Evolutionary conservation across 2,329 filamentous ascomycete genomes (phyloP), one percentile per base, ranked within the genome.

Genomic region (Colletotrichum somersetense): DNA sequence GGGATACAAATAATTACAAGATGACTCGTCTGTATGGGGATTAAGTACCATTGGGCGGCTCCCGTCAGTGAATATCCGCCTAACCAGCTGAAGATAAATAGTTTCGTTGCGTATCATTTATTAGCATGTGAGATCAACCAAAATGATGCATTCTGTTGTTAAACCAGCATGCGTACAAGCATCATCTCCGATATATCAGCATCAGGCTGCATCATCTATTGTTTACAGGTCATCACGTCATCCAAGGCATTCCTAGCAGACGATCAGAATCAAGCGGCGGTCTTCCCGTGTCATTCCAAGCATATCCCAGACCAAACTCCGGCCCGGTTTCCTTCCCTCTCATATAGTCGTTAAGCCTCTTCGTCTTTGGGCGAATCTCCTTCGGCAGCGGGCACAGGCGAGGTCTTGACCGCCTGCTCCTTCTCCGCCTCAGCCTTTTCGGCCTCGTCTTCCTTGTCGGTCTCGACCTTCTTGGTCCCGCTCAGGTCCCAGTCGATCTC

Each of bases 401-500:
- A 73, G 26, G 71, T 70, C 44, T 77, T 70, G n/a, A 73, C 75
- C n/a, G 78, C 75, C 6, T 74, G 76, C 2, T 77, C 76, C 67
- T 82, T 78, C 3, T 76, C 73, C 33, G 67, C 64, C 35, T 58
- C 71, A 18, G 38, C 63, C 58, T 61, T 68, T 14, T 62, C 38
- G 38, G 33, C 59, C 18, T 64, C 55, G 11, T 20, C 66, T 5
- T 50, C 40, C 0, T 55, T 38, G 1, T 67, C 52, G 8, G 53
- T 33, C 23, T 70, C 58, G 1, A 67, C 69, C 71, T 74, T 73
- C 59, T 71, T 75, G 23, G 42, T 48, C 50, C 42, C 73, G 40
- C 82, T 78, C 66, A 92, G 79, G 78, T 92, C 91, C 96, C 96
- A 99, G 80, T 98, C 92, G 77, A 99, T 95, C 77, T 91, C 89